Percentiles rank a stretch among this genome's conserved stretches.
phyloP scores from a whole-genome alignment of 2,329 filamentous ascomycete genomes.

The Talaromyces islandicus region DNA sequence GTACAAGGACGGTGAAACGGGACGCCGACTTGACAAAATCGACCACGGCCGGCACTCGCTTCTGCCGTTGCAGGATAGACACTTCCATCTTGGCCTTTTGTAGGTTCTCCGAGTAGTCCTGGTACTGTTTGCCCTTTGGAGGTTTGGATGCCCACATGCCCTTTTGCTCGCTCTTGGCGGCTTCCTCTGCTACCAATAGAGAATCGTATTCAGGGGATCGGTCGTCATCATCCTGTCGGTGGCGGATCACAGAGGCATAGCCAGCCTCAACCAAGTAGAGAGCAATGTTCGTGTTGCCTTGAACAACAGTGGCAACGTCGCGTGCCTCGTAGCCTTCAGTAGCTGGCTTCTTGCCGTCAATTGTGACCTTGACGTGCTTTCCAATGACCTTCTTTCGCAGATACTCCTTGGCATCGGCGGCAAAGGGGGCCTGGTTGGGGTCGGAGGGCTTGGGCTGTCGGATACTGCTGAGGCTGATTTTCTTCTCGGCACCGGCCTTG shows the following conservation, averaged over 20 bases:
- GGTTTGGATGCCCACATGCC: slow-evolving; percentile 94
- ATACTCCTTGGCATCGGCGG: slow-evolving; percentile 93
- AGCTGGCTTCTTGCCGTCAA: slow-evolving; percentile 87
- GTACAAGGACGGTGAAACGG: slow-evolving; percentile 84
- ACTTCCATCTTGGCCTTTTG: slow-evolving; percentile 96
- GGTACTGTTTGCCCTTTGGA: slow-evolving; percentile 72
- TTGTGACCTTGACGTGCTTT: slow-evolving; percentile 83
- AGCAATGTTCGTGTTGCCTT: slow-evolving; percentile 81
- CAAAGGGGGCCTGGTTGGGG: slow-evolving; percentile 79
- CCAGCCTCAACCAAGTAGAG: slow-evolving; percentile 83
- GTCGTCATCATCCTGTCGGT: slow-evolving; percentile 91
- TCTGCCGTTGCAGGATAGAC: slow-evolving; percentile 79
- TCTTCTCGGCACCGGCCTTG: slow-evolving; percentile 79
- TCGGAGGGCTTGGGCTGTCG: slow-evolving; percentile 88
- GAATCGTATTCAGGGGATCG: slow-evolving; percentile 86
- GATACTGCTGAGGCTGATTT: slow-evolving; percentile 86
- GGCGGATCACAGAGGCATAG: slow-evolving; percentile 88
- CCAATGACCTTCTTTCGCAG: slow-evolving; percentile 89
- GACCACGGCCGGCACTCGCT: slow-evolving; percentile 85
- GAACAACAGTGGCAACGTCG: slow-evolving; percentile 82
- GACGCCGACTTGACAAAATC: slow-evolving; percentile 98
- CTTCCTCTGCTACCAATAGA: slow-evolving; percentile 39
- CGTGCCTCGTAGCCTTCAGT: slow-evolving; percentile 88
- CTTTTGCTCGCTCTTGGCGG: slow-evolving; percentile 78
- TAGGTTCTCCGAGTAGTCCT: slow-evolving; percentile 84